These are phyloP conservation scores for Populus tomentosa DNA, from an alignment of 441 rosid species.

Conservation along the genomic window DNA sequence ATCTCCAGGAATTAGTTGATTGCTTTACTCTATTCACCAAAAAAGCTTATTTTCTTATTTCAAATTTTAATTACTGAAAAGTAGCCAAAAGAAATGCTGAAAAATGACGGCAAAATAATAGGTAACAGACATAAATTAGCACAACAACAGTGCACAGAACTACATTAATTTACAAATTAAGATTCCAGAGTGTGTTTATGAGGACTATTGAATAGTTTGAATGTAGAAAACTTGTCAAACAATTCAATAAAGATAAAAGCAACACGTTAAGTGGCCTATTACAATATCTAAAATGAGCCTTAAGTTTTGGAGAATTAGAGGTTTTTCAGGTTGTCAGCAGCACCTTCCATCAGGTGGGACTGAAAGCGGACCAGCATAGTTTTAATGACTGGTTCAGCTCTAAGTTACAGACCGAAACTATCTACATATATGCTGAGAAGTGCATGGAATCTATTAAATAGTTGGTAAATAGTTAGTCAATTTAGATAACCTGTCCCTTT, in stretches of 20 bases:
- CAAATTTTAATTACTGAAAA: neutral
- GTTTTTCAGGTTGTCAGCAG: neutral
- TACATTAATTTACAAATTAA: too few relatives aligned
- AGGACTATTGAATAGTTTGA: neutral
- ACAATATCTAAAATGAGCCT: neutral
- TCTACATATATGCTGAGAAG: neutral
- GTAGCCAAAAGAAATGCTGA: neutral
- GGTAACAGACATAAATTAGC: neutral
- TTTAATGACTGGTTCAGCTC: neutral
- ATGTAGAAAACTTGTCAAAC: neutral
- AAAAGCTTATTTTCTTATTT: neutral
- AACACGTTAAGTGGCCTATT: neutral
- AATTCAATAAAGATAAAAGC: neutral
- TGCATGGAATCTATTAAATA: neutral
- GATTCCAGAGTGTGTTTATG: neutral
- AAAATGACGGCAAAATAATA: neutral
- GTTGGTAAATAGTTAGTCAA: neutral
- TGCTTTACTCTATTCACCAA: neutral
- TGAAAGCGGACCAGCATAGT: neutral
- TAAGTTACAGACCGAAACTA: neutral
- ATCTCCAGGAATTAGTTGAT: constrained; percentile 7
- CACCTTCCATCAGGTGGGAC: neutral
- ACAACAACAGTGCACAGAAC: neutral
- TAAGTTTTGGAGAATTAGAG: neutral
- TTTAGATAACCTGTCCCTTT: neutral